A percentile compares a stretch with the other conserved stretches of the same genome.
phyloP scores from a whole-genome alignment of 768 basidiomycete species.

The Megacollybia marginata region DNA sequence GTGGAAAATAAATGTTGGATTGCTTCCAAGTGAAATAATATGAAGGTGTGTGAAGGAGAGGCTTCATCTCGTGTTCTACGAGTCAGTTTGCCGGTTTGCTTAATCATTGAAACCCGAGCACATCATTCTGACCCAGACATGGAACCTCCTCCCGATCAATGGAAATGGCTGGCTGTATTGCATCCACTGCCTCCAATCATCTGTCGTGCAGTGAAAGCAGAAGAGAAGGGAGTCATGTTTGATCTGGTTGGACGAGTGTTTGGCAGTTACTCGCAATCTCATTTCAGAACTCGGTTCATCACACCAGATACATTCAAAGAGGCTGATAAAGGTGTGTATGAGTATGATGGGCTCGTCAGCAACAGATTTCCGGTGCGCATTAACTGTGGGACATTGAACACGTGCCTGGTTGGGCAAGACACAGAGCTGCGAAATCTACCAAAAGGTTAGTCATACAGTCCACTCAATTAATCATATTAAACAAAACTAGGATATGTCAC shows the following conservation, averaged over 20 bases:
- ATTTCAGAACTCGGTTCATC: background rate
- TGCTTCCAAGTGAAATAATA: no score
- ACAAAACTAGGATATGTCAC: background rate
- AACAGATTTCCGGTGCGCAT: background rate
- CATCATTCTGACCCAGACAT: background rate
- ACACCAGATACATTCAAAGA: background rate
- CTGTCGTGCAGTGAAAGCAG: background rate
- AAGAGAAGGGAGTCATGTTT: background rate
- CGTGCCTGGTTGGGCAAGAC: background rate
- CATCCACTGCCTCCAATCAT: no score
- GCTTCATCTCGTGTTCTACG: background rate
- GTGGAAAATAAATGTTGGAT: no score
- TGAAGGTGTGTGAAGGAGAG: background rate
- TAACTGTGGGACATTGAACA: background rate
- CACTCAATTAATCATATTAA: no score
- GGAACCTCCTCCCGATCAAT: background rate
- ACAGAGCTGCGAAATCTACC: background rate
- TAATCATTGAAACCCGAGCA: background rate
- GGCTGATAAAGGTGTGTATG: background rate
- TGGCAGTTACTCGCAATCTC: background rate
- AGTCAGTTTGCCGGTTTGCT: background rate
- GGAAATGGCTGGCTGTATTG: background rate
- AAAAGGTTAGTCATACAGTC: no score
- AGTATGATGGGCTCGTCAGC: background rate
- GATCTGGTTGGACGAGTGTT: background rate